Base-by-base conservation (phyloP, 805 yeast species). In the Metschnikowia continentalis region DNA sequence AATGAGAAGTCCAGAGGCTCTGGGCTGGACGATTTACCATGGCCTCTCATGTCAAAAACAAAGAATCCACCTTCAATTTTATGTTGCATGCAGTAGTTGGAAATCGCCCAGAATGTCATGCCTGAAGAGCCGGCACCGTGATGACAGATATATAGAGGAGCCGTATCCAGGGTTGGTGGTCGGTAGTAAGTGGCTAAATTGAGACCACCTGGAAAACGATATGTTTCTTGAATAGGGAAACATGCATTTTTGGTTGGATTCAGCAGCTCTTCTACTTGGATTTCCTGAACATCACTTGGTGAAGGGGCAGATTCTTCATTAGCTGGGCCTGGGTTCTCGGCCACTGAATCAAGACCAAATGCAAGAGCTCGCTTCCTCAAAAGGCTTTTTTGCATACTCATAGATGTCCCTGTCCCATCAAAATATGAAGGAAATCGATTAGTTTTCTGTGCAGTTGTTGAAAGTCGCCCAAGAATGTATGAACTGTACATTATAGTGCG, bases 51-150 rank as follows among this genome's bases (percentile, higher is more conserved):
- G 67, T 94, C 98, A 66, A 80, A 89, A 0, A 84, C 64, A 44
- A 91, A 75, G 2, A 86, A 63, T 2, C 62, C 62, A 4, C 51
- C 46, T 0, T 92, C 96, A 5, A 87, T 42, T 41, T 59, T 39
- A 45, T 64, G 54, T 37, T 44, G 40, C 19, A 6, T 58, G 59
- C 17, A 81, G 55, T 8, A 63, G 61, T 42, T 60, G 65, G 1
- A 79, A 67, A 22, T 89, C 59, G 23, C 71, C 0, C 88, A 87
- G 70, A 88, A 94, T 1, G 97, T 77, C 69, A 88, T 70, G 0
- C 86, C 90, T 1, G 88, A 80, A 0, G 97, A 90, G 0, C 98
- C 99, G 1, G 97, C 97, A 2, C 99, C 99, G 66, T 94, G 99
- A 56, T 89, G 94, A 57, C 84, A 82, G 1, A 94, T 69, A 58